Evolutionary conservation across 179 eudicot genomes (phyloP).

Genomic region (Actinidia arguta): DNA sequence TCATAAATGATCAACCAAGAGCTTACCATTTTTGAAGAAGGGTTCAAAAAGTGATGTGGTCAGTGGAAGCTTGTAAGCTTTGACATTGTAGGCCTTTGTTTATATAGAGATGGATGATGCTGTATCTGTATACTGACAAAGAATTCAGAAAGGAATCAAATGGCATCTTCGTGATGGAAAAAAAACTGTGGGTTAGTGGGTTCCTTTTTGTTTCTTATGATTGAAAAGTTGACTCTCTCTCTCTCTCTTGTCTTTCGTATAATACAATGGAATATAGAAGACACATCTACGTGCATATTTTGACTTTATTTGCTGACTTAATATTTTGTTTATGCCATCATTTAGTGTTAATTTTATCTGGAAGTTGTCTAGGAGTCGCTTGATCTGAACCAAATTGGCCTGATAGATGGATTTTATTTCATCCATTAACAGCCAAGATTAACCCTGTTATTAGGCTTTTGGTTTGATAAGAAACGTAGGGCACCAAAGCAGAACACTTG

Average conservation of each 20-base stretch:
- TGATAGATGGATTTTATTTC: too few relatives aligned
- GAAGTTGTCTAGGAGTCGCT: too few relatives aligned
- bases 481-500: too few relatives aligned
- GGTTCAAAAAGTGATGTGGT: not conserved
- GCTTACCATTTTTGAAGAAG: slow-evolving; percentile 26
- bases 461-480: too few relatives aligned
- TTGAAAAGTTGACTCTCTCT: not conserved
- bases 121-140: slow-evolving; percentile 10
- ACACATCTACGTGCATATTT: too few relatives aligned
- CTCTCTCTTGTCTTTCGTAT: too few relatives aligned
- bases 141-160: slow-evolving; percentile 24
- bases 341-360: not conserved
- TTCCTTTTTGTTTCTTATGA: slow-evolving; percentile 21
- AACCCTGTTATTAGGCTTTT: too few relatives aligned
- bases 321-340: not conserved
- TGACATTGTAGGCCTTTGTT: not conserved
- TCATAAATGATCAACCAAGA: not conserved
- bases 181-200: slow-evolving; percentile 8
- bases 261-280: too few relatives aligned
- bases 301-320: not conserved
- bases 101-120: slow-evolving; percentile 4
- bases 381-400: not conserved
- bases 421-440: too few relatives aligned
- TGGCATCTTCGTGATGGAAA: slow-evolving; percentile 26
- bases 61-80: not conserved